These are phyloP conservation scores for Pythium insidiosum DNA, from an alignment of 352 stramenopile species.

Conservation along the genomic window DNA sequence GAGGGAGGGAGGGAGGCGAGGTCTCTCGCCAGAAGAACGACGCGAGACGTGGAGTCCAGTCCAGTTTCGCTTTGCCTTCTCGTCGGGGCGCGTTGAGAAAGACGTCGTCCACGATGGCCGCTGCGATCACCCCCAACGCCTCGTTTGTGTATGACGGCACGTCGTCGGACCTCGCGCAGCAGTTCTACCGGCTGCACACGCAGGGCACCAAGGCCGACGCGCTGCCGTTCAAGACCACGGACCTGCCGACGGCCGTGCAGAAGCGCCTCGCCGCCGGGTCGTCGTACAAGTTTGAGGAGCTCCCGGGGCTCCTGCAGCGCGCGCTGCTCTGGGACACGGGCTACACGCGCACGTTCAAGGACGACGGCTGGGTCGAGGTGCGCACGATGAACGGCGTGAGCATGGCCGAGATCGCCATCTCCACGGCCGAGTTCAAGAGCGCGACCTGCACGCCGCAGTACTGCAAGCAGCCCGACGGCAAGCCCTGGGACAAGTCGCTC, in stretches of 20 bases:
- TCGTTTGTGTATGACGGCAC: no score
- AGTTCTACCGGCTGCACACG: conserved; percentile 14
- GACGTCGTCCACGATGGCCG: no score
- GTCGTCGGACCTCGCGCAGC: conserved; percentile 19
- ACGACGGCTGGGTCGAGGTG: conserved; percentile 7
- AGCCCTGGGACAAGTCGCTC: conserved; percentile 1
- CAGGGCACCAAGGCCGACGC: not conserved
- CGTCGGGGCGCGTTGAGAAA: no score
- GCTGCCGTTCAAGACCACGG: not conserved
- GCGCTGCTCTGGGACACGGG: conserved; percentile 17
- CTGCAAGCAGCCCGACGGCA: conserved; percentile 7
- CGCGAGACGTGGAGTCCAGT: no score
- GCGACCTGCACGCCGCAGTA: conserved; percentile 1
- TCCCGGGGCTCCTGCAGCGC: no score
- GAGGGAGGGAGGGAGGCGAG: no score
- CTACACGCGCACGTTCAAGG: not conserved
- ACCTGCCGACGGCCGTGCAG: conserved; percentile 7
- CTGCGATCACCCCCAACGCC: no score
- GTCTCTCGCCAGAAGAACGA: no score
- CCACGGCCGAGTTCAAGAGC: not conserved
- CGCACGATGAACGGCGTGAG: conserved; percentile 7
- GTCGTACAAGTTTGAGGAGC: conserved; percentile 6
- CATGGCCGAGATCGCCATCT: conserved; percentile 15
- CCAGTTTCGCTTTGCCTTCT: no score
- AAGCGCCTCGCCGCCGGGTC: conserved; percentile 2